Base-by-base conservation (phyloP, 2,329 filamentous ascomycete species). In the Penicillium sp. region DNA sequence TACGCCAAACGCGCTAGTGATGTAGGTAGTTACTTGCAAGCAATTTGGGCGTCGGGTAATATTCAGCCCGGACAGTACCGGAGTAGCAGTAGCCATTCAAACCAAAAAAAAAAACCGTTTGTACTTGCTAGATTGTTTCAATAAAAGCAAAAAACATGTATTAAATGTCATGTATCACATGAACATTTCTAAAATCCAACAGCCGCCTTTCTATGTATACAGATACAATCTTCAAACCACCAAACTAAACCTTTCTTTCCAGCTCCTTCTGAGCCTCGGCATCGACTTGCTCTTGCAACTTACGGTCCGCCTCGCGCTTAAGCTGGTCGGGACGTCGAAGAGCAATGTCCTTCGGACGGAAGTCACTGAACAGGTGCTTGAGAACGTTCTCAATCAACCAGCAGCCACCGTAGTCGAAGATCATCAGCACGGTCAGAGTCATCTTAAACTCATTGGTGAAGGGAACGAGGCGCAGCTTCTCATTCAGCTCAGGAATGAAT, bases 401-500 rank as follows among this genome's bases (percentile, higher is more conserved):
- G 80, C 94, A 99, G 15, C 88, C 89, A 2, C 79, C 85, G 72
- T 93, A 99, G 76, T 99, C 94, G 36, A 93, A 69, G 7, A 93
- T 75, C 94, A 99, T 99, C 69, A 91, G 82, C 0, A 79, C 76
- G 0, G 91, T 96, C 80, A 99, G 87, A 52, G 89, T 93, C 43
- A 83, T 73, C 82, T 96, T 96, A 84, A 99, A 99, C 68, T 96
- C 91, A 3, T 82, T 82, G 33, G 82, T 89, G 76, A 99, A 99
- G 3, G 91, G 91, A 5, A 99, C 94, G 0, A 99, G 86, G 71
- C 89, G 91, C 79, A 99, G 88, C 76, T 91, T 88, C 77, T 93
- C 85, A 78, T 97, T 99, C 76, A 99, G 87, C 73, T 97, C 94
- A 2, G 94, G 94, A 49, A 97, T 83, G 69, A 99, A 91, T 75